Evolutionary conservation across 2,329 filamentous ascomycete species (phyloP), one percentile per base, ranked within the genome.

Genomic region (Plectosphaerella sp.): DNA sequence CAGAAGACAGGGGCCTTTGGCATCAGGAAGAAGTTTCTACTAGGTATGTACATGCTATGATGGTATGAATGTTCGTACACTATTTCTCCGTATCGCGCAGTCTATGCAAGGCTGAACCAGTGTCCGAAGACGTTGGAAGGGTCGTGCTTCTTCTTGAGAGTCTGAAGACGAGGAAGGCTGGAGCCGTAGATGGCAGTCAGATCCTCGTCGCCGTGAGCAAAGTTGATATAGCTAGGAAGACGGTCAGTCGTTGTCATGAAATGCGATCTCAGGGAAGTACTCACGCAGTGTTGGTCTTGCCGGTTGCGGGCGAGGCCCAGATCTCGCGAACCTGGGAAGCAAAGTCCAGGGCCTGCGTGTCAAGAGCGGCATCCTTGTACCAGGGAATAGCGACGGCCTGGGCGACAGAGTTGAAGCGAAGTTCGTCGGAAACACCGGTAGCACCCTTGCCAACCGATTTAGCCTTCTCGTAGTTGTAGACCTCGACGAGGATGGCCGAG

Each of bases 301-400:
- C 62, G 18, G 47, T 57, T 11, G 49, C 50, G 1, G 47, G 50
- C 11, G 43, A 51, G 18, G 59, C 60, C 63, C 62, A 66, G 45
- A 66, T 59, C 12, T 61, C 60, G 37, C 67, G 57, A 4, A 67
- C 60, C 15, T 56, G 59, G 22, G 51, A 53, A 11, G 66, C 71
- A 52, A 72, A 73, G 3, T 35, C 54, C 36, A 63, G 35, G 1
- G 71, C 72, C 39, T 61, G 61, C 1, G 24, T 49, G 52, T 74
- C 71, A 3, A 74, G 56, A 4, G 57, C 55, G 0, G 62, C 53
- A 50, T 71, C 66, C 1, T 57, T 58, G 45, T 74, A 73, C 71
- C 70, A 73, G 0, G 71, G 66, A 14, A 72, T 67, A 1, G 66
- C 63, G 39, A 72, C 61, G 1, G 66, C 66, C 52, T 73, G 61